Evolutionary conservation across 306 rosid genomes (phyloP).

Genomic region (Glycine tomentella): DNA sequence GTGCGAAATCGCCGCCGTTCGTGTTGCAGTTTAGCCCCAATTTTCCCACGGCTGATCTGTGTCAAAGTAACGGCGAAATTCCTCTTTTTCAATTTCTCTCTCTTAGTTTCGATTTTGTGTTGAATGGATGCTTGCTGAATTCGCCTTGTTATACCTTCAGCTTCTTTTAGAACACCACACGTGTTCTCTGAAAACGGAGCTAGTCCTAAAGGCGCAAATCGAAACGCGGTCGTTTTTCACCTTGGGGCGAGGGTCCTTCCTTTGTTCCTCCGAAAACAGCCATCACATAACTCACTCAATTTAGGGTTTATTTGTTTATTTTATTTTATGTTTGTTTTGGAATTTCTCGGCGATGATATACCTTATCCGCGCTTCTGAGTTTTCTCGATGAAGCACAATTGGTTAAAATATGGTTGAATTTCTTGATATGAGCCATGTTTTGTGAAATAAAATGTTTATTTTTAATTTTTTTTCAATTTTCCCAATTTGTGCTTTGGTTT

Average conservation of each 20-base stretch:
- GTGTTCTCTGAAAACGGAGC: slow-evolving; percentile 52
- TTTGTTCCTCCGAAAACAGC: slow-evolving; percentile 58
- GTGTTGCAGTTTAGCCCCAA: slow-evolving; percentile 59
- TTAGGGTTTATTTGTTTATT: background rate
- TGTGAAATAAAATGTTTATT: background rate
- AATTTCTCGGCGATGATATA: slow-evolving; percentile 56
- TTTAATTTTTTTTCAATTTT: background rate
- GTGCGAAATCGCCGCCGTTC: slow-evolving; percentile 54
- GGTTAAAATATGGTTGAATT: slow-evolving; percentile 71
- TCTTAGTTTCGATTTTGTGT: background rate
- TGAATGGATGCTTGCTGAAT: background rate
- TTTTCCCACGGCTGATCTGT: slow-evolving; percentile 53
- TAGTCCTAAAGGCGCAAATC: slow-evolving; percentile 76
- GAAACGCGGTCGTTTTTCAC: slow-evolving; percentile 50
- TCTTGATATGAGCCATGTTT: slow-evolving; percentile 76
- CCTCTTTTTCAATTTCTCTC: background rate
- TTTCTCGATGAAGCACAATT: slow-evolving; percentile 59
- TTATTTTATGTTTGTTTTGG: background rate
- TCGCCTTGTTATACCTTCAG: slow-evolving; percentile 85
- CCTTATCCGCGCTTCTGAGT: slow-evolving; percentile 74
- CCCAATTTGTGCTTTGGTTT: background rate
- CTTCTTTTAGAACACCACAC: slow-evolving; percentile 54
- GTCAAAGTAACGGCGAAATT: slow-evolving; percentile 55
- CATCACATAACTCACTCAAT: slow-evolving; percentile 30
- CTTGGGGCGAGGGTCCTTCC: slow-evolving; percentile 40